Base-by-base conservation (phyloP, 2,329 filamentous ascomycete genomes). In the Trichoderma semiorbis region DNA sequence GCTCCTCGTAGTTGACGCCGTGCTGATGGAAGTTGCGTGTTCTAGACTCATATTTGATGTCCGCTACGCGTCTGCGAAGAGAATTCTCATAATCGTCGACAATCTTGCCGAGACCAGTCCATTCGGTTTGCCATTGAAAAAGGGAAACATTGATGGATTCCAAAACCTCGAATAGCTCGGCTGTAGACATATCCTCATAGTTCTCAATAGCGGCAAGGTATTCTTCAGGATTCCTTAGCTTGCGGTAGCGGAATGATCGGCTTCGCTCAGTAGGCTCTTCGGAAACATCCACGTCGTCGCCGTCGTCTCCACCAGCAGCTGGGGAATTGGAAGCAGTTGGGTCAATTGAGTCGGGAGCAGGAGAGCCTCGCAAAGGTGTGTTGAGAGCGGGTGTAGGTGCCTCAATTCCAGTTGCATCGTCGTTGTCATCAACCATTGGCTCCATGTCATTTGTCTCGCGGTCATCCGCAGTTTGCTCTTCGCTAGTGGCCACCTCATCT, bases 81-180 rank as follows among this genome's bases (percentile, higher is more conserved):
- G 87, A 83, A 74, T 89, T 89, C 74, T 89, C 88, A 65, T 88
- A 84, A 73, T 90, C 87, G 67, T 89, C 87, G 1, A 88, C 84
- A 14, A 86, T 78, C 70, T 84, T 85, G 39, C 83, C 83, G 2
- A 88, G 78, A 2, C 83, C 80, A n/a, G 81, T 82, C 80, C 83
- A 90, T 75, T 90, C 88, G 1, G 82, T 77, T 74, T 90, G 86
- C 83, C 85, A 89, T 24, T 84, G 80, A n/a, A 81, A 78, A 65
- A 90, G 75, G 3, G 83, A 82, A 28, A 83, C 75, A 72, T 85
- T 85, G 67, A 84, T 80, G 32, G 83, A 81, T 11, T 84, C 82
- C 5, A 88, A 75, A 8, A 83, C 78, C 34, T 81, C 78, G 47
- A 83, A 85, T 8, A 89, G 78, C 18, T 87, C 84, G 5, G 80